Conservation (phyloP, 139 green algal genomes). For the Spirogloea muscicola region DNA sequence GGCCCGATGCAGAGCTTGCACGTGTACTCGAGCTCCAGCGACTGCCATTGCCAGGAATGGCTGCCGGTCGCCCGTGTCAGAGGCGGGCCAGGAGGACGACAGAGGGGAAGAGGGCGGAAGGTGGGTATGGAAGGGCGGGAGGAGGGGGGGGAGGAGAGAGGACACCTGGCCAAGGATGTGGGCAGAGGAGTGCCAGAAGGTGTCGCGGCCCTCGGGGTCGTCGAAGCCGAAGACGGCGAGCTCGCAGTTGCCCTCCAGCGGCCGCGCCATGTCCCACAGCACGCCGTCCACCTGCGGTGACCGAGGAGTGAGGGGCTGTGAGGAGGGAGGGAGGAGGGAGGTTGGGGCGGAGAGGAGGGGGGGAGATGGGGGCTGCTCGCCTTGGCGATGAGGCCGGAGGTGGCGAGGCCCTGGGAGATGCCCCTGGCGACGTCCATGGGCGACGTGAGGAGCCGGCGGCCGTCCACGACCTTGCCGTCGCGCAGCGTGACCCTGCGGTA, state of each 20-base stretch:
- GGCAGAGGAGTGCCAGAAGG: slow-evolving; percentile 85
- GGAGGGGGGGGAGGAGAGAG: not conserved
- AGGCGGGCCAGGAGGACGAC: not conserved
- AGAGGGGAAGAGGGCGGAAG: not conserved
- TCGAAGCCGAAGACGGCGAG: slow-evolving; percentile 85
- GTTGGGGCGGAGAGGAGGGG: not conserved
- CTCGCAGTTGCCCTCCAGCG: slow-evolving; percentile 80
- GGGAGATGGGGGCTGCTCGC: slow-evolving; percentile 7
- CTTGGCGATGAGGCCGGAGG: slow-evolving; percentile 81
- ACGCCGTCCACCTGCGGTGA: slow-evolving; percentile 59
- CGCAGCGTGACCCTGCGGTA: slow-evolving; percentile 83
- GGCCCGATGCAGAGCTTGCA: slow-evolving; percentile 95
- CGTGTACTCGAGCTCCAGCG: slow-evolving; percentile 88
- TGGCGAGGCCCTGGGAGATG: slow-evolving; percentile 84
- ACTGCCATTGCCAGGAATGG: not conserved
- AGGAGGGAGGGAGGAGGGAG: not conserved
- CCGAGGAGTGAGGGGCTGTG: too few relatives aligned
- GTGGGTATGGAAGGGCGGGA: not conserved
- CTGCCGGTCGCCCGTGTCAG: not conserved
- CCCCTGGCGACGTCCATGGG: slow-evolving; percentile 85
- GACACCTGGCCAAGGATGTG: slow-evolving; percentile 53
- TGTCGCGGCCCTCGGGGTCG: slow-evolving; percentile 77
- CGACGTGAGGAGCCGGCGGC: slow-evolving; percentile 78
- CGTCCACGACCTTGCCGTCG: slow-evolving; percentile 65
- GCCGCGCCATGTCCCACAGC: slow-evolving; percentile 83